Evolutionary conservation across 176 grass and related monocot species (phyloP).

Genomic region (Triticum urartu): DNA sequence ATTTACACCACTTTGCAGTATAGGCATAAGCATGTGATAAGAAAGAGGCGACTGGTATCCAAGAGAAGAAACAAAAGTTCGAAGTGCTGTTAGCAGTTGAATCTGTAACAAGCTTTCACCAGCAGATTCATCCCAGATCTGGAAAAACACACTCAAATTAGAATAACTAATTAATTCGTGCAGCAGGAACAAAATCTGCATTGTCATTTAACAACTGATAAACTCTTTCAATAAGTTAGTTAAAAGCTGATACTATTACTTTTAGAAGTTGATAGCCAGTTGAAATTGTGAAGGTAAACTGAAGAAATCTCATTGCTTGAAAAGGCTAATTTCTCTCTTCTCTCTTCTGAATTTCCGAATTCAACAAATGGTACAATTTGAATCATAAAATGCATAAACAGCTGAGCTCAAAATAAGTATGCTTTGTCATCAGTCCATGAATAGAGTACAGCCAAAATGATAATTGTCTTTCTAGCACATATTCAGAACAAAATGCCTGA

Average conservation of each 20-base stretch:
- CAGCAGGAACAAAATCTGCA: constrained; percentile 29
- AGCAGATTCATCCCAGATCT: constrained; percentile 90
- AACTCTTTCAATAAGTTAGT: neutral
- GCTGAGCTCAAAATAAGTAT: neutral
- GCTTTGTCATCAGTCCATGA: neutral
- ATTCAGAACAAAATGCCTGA: neutral
- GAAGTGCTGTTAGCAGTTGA: constrained; percentile 78
- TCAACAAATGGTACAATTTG: constrained; percentile 19
- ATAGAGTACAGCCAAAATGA: constrained; percentile 28
- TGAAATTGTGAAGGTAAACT: constrained; percentile 16
- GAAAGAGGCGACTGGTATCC: constrained; percentile 79
- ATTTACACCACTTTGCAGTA: constrained; percentile 84
- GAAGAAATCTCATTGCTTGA: neutral
- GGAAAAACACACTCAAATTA: constrained; percentile 25
- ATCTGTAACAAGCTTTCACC: constrained; percentile 98
- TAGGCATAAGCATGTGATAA: constrained; percentile 87
- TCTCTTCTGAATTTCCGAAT: neutral
- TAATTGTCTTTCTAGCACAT: constrained; percentile 1
- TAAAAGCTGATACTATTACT: neutral
- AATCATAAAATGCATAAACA: neutral
- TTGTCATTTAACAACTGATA: constrained; percentile 4
- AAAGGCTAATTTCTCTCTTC: neutral
- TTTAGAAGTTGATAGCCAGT: neutral
- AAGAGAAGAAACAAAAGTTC: constrained; percentile 85
- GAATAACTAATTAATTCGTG: constrained; percentile 33